Evolutionary conservation across 768 basidiomycete genomes (phyloP).

Genomic region (Mycena belliarum): DNA sequence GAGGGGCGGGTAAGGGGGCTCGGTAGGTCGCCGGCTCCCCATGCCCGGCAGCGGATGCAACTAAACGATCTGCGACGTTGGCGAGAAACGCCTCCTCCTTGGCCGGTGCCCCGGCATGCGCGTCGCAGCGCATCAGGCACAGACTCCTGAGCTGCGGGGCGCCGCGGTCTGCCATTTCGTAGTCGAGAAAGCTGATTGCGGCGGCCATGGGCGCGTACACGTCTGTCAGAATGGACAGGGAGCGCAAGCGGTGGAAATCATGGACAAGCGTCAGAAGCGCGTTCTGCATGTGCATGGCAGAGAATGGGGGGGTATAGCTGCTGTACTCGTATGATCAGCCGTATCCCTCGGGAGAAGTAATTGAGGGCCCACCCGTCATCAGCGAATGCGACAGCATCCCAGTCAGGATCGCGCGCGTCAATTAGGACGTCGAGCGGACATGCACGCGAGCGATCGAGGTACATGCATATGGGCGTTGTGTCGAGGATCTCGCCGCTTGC

Average conservation of each 20-base stretch:
- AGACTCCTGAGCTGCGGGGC: constrained; percentile 50
- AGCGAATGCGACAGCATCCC: constrained; percentile 59
- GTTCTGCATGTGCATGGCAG: constrained; percentile 44
- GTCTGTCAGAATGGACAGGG: constrained; percentile 55
- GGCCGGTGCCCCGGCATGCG: constrained; percentile 46
- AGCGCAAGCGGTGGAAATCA: constrained; percentile 53
- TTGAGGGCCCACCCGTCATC: constrained; percentile 46
- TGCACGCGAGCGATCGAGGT: constrained; percentile 47
- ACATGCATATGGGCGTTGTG: constrained; percentile 39
- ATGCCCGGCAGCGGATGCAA: constrained; percentile 35
- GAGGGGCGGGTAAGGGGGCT: constrained; percentile 37
- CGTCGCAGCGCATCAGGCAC: constrained; percentile 61
- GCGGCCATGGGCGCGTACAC: constrained; percentile 59
- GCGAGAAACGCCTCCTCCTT: too few relatives aligned
- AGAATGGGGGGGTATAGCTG: constrained; percentile 36
- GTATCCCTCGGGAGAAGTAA: neutral
- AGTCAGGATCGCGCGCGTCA: constrained; percentile 58
- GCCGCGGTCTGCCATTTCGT: constrained; percentile 32
- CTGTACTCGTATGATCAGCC: neutral
- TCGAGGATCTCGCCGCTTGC: constrained; percentile 27
- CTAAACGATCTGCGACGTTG: too few relatives aligned
- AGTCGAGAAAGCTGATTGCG: constrained; percentile 48
- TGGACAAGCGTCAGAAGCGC: constrained; percentile 51
- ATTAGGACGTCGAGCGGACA: constrained; percentile 57
- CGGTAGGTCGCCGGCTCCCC: constrained; percentile 28